phyloP scores from a whole-genome alignment of 139 green algal species.

The Chara braunii region DNA sequence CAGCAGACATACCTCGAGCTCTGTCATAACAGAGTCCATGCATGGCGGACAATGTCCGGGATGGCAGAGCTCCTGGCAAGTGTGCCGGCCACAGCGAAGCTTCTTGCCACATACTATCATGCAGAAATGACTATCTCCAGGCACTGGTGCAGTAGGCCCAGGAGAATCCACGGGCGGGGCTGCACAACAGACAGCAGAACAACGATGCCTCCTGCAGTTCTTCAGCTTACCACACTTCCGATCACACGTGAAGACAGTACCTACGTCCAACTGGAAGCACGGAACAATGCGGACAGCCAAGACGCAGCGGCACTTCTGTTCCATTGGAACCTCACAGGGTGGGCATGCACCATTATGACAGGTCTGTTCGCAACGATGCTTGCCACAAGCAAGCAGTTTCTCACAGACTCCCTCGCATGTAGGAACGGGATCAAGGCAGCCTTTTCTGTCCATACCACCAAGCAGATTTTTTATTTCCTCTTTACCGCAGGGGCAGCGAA shows the following conservation, averaged over 20 bases:
- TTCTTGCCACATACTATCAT: conserved; percentile 36
- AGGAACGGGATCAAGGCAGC: conserved; percentile 32
- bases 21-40: conserved; percentile 4
- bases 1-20: too few relatives aligned
- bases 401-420: conserved; percentile 23
- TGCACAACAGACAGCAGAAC: conserved; percentile 22
- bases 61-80: conserved; percentile 36
- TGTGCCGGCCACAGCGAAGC: conserved; percentile 29
- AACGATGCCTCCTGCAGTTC: conserved; percentile 39
- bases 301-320: conserved; percentile 29
- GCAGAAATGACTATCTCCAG: conserved; percentile 32
- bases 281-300: conserved; percentile 11
- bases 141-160: not conserved
- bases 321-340: conserved; percentile 7
- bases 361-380: conserved; percentile 1
- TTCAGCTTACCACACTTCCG: conserved; percentile 35
- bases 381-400: conserved; percentile 25
- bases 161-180: not conserved
- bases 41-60: conserved; percentile 37
- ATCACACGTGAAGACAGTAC: conserved; percentile 15
- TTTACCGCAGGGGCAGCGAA: conserved; percentile 38
- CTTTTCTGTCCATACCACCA: not conserved
- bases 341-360: conserved; percentile 31
- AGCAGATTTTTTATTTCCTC: not conserved
- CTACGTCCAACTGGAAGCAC: conserved; percentile 12